phyloP scores from a whole-genome alignment of 106 monocot species.

The Apostasia ramifera region DNA sequence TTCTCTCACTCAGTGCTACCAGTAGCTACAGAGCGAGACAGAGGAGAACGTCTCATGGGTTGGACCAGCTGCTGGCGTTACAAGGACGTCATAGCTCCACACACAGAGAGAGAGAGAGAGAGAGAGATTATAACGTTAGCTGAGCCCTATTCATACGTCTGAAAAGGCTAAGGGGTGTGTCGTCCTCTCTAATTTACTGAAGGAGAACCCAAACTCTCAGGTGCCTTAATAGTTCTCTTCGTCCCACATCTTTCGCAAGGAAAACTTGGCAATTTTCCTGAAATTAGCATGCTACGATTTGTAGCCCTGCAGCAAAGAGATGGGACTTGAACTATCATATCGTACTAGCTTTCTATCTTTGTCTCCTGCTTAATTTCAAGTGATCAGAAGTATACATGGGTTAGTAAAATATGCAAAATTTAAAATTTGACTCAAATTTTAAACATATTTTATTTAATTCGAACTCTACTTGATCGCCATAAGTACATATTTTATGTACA shows the following conservation, averaged over 20 bases:
- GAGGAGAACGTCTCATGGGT: neutral
- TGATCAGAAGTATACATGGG: too few relatives aligned
- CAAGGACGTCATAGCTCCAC: neutral
- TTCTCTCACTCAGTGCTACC: neutral
- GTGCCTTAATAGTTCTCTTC: neutral
- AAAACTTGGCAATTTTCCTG: neutral
- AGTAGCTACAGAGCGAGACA: neutral
- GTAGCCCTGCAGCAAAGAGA: neutral
- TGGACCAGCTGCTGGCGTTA: neutral
- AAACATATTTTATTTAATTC: too few relatives aligned
- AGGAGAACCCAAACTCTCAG: neutral
- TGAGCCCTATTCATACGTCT: too few relatives aligned
- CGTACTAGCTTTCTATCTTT: neutral
- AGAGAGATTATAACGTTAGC: neutral
- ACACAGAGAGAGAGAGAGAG: neutral
- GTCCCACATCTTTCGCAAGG: too few relatives aligned
- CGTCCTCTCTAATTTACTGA: neutral
- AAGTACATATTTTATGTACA: too few relatives aligned
- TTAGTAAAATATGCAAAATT: too few relatives aligned
- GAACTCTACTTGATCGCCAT: too few relatives aligned
- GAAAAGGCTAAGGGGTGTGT: neutral
- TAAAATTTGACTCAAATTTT: too few relatives aligned
- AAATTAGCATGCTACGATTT: neutral
- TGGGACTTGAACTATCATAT: neutral
- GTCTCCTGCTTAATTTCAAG: neutral